Base-by-base conservation (phyloP, 495 filamentous ascomycete genomes). In the Ramalina intermedia region DNA sequence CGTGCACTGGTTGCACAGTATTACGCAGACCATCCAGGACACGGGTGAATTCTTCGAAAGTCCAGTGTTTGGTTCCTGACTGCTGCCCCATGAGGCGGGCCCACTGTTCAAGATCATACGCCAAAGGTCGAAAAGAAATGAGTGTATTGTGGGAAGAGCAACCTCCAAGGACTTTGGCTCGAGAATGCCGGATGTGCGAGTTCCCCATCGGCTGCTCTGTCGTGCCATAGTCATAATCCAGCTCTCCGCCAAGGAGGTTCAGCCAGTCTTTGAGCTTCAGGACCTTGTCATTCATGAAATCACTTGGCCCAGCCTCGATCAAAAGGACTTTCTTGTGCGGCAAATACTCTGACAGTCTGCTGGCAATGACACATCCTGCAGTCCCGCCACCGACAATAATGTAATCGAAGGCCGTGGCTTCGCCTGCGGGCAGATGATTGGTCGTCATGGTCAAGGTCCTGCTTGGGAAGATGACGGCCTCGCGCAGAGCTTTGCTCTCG, bases 71-170 rank as follows among this genome's bases (percentile, higher is more conserved):
- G 63, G 79, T 83, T 23, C 85, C 85, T 14, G 14, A 16, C 21
- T 47, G 44, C n/a, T 37, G 17, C n/a, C 44, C 44, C 17, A 47
- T n/a, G 45, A 80, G 69, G 54, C 73, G 66, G 46, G 80, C 74
- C 85, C 85, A 91, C 54, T 76, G 65, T 43, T 80, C 69, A 64
- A 79, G 73, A 61, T 91, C 85, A 66, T 85, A 84, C 61, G 82
- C 76, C 58, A 89, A 89, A 3, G 85, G 83, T 18, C 84, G 76
- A 70, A 88, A 89, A 4, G 82, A 85, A 59, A 91, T 88, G 47
- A 89, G 70, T 24, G 85, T 89, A 60, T 91, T 91, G 70, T 91
- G 85, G 41, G 80, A 84, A 20, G 83, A 87, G 71, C 85, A 91
- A 48, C 85, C 85, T 54, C 85, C 85, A 23, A 91, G 74, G 12